phyloP scores from a whole-genome alignment of 805 yeast genomes.

The Cyberlindnera maritima region DNA sequence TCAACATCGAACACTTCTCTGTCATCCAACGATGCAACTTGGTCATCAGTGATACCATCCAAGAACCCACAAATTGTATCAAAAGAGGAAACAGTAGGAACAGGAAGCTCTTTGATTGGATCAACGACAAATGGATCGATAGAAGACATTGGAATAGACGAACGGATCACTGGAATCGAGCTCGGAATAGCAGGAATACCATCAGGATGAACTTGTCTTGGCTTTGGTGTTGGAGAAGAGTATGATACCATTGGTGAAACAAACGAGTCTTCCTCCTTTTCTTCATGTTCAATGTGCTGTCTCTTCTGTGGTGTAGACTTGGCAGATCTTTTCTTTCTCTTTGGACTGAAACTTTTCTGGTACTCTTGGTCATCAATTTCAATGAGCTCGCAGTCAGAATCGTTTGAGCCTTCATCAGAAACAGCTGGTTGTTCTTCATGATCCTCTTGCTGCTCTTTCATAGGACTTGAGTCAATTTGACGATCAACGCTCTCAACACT shows the following conservation, averaged over 20 bases:
- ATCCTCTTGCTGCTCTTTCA: not conserved
- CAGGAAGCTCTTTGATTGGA: not conserved
- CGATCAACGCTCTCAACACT: not conserved
- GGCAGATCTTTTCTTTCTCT: not conserved
- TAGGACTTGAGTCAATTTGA: not conserved
- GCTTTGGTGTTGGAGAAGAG: slow-evolving; percentile 7
- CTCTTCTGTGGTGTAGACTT: not conserved
- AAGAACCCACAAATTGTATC: not conserved
- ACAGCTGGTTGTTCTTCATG: not conserved
- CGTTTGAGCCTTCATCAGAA: not conserved
- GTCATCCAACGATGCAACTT: slow-evolving; percentile 4
- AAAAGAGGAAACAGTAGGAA: too few relatives aligned
- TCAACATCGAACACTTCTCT: slow-evolving; percentile 16
- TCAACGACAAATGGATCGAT: not conserved
- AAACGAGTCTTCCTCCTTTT: not conserved
- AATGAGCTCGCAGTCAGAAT: not conserved
- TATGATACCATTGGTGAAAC: not conserved
- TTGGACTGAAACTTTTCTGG: not conserved
- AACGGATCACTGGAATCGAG: not conserved
- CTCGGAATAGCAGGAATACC: not conserved
- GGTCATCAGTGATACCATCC: slow-evolving; percentile 7
- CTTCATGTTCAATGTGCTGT: not conserved
- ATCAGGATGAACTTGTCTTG: not conserved
- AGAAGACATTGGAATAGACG: not conserved
- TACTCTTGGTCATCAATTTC: not conserved